Conservation (phyloP, 352 stramenopile species). For the Pythium brachiatum region DNA sequence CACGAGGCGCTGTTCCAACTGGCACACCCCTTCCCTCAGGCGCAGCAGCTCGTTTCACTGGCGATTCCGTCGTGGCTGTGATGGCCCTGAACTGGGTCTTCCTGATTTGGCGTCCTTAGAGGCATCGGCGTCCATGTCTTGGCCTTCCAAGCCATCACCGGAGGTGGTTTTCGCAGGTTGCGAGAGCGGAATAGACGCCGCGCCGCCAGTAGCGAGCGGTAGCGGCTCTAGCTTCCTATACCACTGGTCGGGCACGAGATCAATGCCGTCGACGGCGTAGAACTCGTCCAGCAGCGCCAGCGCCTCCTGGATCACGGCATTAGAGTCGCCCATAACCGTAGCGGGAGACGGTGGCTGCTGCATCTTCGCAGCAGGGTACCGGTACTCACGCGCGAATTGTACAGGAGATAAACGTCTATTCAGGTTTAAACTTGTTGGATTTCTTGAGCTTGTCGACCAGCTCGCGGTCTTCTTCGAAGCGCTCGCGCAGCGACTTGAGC, state of each 20-base stretch:
- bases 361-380: constrained; percentile 10
- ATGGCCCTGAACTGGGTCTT: background rate
- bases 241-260: constrained; percentile 15
- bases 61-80: constrained; percentile 16
- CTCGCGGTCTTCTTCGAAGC: constrained; percentile 79
- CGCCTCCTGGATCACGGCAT: constrained; percentile 22
- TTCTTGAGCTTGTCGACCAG: constrained; percentile 84
- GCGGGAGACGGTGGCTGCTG: background rate
- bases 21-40: constrained; percentile 32
- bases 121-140: constrained; percentile 3
- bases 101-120: constrained; percentile 12
- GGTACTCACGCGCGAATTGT: no score
- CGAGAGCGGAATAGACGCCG: background rate
- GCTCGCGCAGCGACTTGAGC: constrained; percentile 76
- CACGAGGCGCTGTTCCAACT: constrained; percentile 29
- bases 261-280: constrained; percentile 20
- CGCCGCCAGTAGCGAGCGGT: background rate
- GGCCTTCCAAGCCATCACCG: constrained; percentile 3
- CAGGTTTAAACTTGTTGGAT: constrained; percentile 76
- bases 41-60: constrained; percentile 35
- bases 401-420: constrained; percentile 36
- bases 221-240: constrained; percentile 13
- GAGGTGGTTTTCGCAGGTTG: background rate
- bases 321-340: constrained; percentile 6
- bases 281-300: constrained; percentile 25